Conservation (phyloP, 345 rosid species). For the Aegle marmelos region DNA sequence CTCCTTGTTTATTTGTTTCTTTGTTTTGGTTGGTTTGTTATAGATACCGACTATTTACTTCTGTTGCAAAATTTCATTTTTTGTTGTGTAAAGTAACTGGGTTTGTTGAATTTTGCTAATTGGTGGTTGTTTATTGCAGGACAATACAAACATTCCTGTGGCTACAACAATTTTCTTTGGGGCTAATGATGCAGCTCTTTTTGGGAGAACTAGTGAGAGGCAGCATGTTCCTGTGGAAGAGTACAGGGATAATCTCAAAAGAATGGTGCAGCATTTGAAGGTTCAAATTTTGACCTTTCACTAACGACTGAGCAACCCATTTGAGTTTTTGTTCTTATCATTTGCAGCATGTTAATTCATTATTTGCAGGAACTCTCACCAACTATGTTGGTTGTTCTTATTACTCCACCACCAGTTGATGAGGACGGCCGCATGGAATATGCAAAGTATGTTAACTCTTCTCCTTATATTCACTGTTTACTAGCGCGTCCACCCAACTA, state of each 20-base stretch:
- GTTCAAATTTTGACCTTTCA: slow-evolving; percentile 30
- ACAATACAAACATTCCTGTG: slow-evolving; percentile 45
- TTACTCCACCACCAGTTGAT: slow-evolving; percentile 87
- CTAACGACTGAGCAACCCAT: background rate
- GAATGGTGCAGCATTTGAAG: slow-evolving; percentile 80
- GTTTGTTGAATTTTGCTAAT: background rate
- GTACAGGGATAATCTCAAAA: slow-evolving; percentile 63
- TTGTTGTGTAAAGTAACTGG: background rate
- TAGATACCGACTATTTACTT: background rate
- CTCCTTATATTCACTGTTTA: background rate
- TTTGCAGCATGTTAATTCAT: background rate
- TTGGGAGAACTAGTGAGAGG: slow-evolving; percentile 61
- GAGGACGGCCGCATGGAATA: slow-evolving; percentile 56
- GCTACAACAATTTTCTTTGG: slow-evolving; percentile 87
- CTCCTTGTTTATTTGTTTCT: background rate
- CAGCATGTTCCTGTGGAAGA: slow-evolving; percentile 84
- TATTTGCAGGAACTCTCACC: slow-evolving; percentile 60
- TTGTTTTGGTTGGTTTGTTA: background rate
- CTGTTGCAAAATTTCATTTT: background rate
- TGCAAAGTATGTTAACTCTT: slow-evolving; percentile 49
- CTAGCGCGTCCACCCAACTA: background rate
- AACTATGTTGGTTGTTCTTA: slow-evolving; percentile 67
- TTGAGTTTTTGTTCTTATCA: background rate
- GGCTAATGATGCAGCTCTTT: slow-evolving; percentile 91
- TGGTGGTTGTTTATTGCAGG: slow-evolving; percentile 33